Percentiles rank a stretch among this genome's conserved stretches.
phyloP scores from a whole-genome alignment of 148 eudicot species.

The Fallopia convolvulus region DNA sequence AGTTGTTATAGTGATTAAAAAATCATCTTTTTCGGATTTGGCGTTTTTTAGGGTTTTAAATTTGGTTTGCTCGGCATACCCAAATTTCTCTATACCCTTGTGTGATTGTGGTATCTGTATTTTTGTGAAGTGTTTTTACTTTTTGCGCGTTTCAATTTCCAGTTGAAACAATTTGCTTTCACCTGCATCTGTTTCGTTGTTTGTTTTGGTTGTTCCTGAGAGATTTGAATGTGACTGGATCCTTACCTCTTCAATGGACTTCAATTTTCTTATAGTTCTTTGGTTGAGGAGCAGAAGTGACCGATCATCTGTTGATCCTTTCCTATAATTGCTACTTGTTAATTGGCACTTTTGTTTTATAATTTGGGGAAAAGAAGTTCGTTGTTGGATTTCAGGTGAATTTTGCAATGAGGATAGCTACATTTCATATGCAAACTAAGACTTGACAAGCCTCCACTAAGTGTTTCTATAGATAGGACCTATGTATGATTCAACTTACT shows the following conservation, averaged over 20 bases:
- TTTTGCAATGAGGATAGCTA: not conserved
- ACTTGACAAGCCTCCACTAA: not conserved
- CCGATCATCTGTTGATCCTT: not conserved
- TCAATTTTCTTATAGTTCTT: not conserved
- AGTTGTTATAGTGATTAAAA: not conserved
- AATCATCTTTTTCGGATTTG: not conserved
- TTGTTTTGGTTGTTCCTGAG: not conserved
- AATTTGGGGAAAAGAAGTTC: not conserved
- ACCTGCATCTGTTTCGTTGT: too few relatives aligned
- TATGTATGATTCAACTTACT: too few relatives aligned
- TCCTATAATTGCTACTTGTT: not conserved
- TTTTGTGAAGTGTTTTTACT: not conserved
- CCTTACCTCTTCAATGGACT: not conserved
- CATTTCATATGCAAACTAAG: not conserved
- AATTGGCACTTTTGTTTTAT: not conserved
- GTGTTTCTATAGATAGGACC: not conserved
- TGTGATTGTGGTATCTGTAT: too few relatives aligned
- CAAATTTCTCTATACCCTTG: too few relatives aligned
- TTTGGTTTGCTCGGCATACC: not conserved
- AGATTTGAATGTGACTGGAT: not conserved
- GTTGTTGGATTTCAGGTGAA: not conserved
- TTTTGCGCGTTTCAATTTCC: not conserved
- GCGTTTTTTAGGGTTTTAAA: not conserved
- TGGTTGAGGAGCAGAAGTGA: not conserved
- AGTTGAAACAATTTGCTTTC: not conserved